Base-by-base conservation (phyloP, 1,284 basidiomycete genomes). In the Vanrija pseudolonga region DNA sequence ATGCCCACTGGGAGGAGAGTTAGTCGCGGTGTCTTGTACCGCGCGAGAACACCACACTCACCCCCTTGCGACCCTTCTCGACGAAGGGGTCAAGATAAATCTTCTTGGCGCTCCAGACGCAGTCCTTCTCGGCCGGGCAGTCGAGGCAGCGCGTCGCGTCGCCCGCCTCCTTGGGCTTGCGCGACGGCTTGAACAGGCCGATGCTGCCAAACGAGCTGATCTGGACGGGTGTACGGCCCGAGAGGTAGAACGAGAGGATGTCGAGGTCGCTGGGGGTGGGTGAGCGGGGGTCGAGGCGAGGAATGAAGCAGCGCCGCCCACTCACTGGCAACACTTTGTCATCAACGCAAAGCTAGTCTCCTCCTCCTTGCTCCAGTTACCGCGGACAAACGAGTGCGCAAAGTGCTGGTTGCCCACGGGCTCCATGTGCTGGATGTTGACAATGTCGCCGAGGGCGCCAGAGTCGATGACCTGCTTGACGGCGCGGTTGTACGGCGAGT, bases 271-370 rank as follows among this genome's bases (percentile, higher is more conserved):
- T 90, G 65, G 22, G 52, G 32, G 2, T 6, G 8, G 12, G 32
- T 32, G 32, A 15, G 12, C 12, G 32, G 12, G 9, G 24, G 24
- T 26, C 4, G 9, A 26, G 24, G 24, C 9, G n/a, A n/a, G n/a
- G n/a, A n/a, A n/a, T n/a, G n/a, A n/a, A 39, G 37, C 53, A 46
- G 46, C 26, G n/a, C 11, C 26, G 26, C 26, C 26, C 23, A 63
- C 63, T 41, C 64, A 89, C 88, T 93, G 89, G 82, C 87, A 92
- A 63, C 85, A 85, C 78, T 93, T 93, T 12, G 89, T 86, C 85
- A 93, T 85, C 45, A 93, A 81, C 11, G 86, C 84, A 69, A 92
- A 92, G 19, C 84, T 85, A 60, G 86, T 86, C 9, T 81, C 77
- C 2, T 78, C 73, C 70, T 92, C 87, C 41, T 79, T 83, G 8